Evolutionary conservation across 192 early-diverging fungal genomes (phyloP), one percentile per base, ranked within the genome.

Genomic region (Coemansia sp.): DNA sequence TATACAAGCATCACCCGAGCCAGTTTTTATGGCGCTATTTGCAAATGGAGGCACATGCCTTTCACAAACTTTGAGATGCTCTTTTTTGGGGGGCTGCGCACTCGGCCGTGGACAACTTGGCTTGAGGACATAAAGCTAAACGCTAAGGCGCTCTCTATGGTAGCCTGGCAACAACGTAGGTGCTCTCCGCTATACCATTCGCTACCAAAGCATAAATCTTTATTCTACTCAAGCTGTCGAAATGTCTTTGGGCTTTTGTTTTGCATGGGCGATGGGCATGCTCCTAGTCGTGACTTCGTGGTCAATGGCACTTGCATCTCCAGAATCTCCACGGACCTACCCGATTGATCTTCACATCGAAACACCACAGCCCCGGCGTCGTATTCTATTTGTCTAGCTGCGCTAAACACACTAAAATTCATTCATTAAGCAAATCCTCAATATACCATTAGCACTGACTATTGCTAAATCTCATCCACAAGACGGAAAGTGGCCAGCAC

Each of bases 401-500:
- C 9, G 31, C 31, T 31, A 31, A 31, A n/a, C n/a, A n/a, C n/a
- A n/a, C n/a, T n/a, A 39, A 66, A 58, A 46, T 21, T 31, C n/a
- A n/a, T n/a, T 34, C 13, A 31, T 38, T 31, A 31, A 31, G 31
- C 31, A 31, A 31, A 31, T 3, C 31, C 31, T 31, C 31, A 14
- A 40, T 50, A 50, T 48, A 46, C 45, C 13, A 14, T 11, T 39
- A 38, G 18, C 28, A 53, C 8, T 46, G 20, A 20, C 7, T 31
- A 14, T 28, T 14, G 18, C 20, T 18, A 11, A 60, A 39, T 39
- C 9, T 60, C 21, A 39, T 39, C 36, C 9, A 39, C 34, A 3
- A 88, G 73, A 26, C 94, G 81, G 83, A 94, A 95, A 0, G 84
- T 88, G 5, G 88, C 85, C 83, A 95, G 90, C 9, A 93, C 89